Evolutionary conservation across 2,329 filamentous ascomycete genomes (phyloP), one percentile per base, ranked within the genome.

Genomic region (Zasmidium angulare): DNA sequence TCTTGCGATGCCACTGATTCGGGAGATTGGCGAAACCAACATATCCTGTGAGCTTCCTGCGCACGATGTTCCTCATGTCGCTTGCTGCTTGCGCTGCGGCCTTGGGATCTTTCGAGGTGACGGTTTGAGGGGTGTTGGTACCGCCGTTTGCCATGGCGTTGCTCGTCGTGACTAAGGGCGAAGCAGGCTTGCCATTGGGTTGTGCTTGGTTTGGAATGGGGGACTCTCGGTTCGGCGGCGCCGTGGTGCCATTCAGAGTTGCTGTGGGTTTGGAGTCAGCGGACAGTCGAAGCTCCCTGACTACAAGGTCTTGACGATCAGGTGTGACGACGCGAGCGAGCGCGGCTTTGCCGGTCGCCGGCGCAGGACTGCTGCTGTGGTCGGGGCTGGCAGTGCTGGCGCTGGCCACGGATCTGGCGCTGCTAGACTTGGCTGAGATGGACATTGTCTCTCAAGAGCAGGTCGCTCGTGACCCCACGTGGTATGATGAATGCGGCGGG

Each of bases 1-100:
- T 97, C 89, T 99, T 99, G 79, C 95, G 93, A 84, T 99, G 95
- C 95, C 95, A 99, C 81, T 99, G 95, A 82, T 99, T 99, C 66
- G 95, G 95, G 75, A 99, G 81, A 78, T 99, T 99, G 78, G 95
- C 95, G 75, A 99, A 99, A 68, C 95, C 95, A 73, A 99, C 95
- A 73, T 98, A 99, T 74, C 95, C 95, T 53, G 95, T 98, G 75
- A 99, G 83, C 84, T 99, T 99, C 79, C 95, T 87, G 79, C 95
- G 91, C 72, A 99, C 93, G 77, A 99, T 96, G 83, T 99, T 98
- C 79, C 88, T 88, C 84, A 89, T 89, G 68, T 83, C 74, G 67
- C 76, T 76, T 54, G 78, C 76, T 67, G 79, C 73, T 69, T 79
- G 72, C 56, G 81, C 76, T 61, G 80, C 78, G 61, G 76, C 75